Percentiles rank a stretch among this genome's conserved stretches.
Evolutionary conservation across 805 yeast genomes (phyloP).

Genomic region (Candida maesae): DNA sequence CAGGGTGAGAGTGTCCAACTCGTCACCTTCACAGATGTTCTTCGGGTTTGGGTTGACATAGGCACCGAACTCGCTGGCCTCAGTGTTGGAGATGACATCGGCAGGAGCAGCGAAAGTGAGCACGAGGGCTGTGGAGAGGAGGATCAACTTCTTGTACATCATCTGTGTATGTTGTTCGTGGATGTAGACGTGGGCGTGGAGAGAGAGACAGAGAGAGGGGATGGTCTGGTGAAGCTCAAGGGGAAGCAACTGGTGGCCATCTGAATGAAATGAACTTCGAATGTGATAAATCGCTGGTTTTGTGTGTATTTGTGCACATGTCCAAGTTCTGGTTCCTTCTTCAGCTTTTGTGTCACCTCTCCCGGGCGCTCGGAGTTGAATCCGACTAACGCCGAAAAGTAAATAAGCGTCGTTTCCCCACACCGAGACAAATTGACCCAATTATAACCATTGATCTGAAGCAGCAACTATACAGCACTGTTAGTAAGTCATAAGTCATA

Average conservation of each 20-base stretch:
- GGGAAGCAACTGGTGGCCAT: no score
- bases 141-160: constrained; percentile 10
- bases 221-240: neutral
- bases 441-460: no score
- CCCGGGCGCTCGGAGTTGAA: neutral
- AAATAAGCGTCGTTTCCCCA: no score
- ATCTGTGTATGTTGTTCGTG: constrained; percentile 3
- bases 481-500: neutral
- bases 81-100: constrained; percentile 21
- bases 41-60: constrained; percentile 46
- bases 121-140: constrained; percentile 1
- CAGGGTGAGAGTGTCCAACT: constrained; percentile 36
- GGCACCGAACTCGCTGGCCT: constrained; percentile 34
- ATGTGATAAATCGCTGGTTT: no score
- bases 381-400: neutral
- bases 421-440: no score
- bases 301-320: no score
- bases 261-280: no score
- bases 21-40: constrained; percentile 42
- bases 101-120: constrained; percentile 5
- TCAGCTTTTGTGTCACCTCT: neutral
- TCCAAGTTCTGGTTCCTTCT: no score
- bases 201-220: neutral
- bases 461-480: no score
- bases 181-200: neutral